phyloP scores from a whole-genome alignment of 2,329 filamentous ascomycete species.

The Botrytis cinerea region DNA sequence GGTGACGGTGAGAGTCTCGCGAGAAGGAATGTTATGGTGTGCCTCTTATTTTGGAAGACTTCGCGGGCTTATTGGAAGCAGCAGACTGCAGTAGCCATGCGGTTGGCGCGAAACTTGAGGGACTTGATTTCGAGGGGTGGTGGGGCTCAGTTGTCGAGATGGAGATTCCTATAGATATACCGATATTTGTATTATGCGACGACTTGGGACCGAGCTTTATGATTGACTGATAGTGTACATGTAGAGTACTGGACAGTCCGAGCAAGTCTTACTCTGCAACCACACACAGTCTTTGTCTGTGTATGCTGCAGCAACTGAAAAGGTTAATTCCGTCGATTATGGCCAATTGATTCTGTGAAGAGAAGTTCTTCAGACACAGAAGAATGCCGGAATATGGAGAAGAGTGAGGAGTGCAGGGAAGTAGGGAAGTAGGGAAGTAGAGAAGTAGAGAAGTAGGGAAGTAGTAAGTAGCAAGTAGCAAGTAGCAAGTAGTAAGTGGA shows the following conservation, averaged over 20 bases:
- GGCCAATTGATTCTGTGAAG: neutral
- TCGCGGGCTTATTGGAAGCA: slow-evolving; percentile 20
- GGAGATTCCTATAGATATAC: neutral
- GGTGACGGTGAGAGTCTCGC: neutral
- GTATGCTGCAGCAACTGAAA: neutral
- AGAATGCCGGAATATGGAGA: neutral
- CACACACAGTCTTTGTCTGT: slow-evolving; percentile 2
- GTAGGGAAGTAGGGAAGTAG: neutral
- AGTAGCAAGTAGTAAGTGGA: neutral
- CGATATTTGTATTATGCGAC: slow-evolving; percentile 10
- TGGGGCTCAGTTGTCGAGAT: slow-evolving; percentile 15
- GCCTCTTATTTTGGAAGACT: slow-evolving; percentile 2
- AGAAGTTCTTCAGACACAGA: neutral
- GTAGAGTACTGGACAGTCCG: neutral
- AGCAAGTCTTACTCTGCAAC: neutral
- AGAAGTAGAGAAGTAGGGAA: too few species aligned
- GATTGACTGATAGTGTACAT: neutral
- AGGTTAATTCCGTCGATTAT: neutral
- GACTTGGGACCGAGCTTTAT: slow-evolving; percentile 12
- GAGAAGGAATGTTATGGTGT: slow-evolving; percentile 5
- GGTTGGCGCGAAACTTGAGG: slow-evolving; percentile 19
- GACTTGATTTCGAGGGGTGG: slow-evolving; percentile 9
- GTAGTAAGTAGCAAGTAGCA: too few species aligned
- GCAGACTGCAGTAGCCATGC: slow-evolving; percentile 22
- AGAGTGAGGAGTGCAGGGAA: neutral